Conservation (phyloP, 306 rosid genomes). For the Cyclanthera cordifolia region DNA sequence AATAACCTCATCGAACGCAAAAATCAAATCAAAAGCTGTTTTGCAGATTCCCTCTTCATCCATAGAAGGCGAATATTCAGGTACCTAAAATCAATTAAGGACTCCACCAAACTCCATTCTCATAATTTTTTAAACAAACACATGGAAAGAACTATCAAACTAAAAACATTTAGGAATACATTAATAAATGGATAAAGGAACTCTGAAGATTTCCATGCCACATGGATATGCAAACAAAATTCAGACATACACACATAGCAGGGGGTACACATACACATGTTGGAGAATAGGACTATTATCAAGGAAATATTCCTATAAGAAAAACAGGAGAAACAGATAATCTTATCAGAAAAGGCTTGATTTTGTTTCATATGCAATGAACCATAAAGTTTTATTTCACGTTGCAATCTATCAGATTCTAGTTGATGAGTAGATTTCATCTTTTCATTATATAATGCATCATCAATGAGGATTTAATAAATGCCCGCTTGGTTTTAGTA, state of each 20-base stretch:
- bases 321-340: not conserved
- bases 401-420: not conserved
- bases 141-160: not conserved
- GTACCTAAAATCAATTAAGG: conserved; percentile 65
- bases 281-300: not conserved
- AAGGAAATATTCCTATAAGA: not conserved
- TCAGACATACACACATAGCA: not conserved
- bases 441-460: not conserved
- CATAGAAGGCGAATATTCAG: conserved; percentile 74
- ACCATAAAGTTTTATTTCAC: not conserved
- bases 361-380: not conserved
- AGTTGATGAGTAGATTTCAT: not conserved
- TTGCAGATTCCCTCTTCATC: conserved; percentile 89
- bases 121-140: not conserved
- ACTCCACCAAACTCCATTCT: conserved; percentile 14
- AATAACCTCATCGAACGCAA: conserved; percentile 92
- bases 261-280: not conserved
- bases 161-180: not conserved
- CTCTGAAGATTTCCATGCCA: not conserved
- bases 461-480: not conserved
- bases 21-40: conserved; percentile 87
- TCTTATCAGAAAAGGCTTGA: not conserved
- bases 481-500: not conserved
- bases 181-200: not conserved
- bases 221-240: not conserved